These are phyloP conservation scores for Zygosaccharomyces rouxii DNA, from an alignment of 805 yeast species.

Conservation along the genomic window DNA sequence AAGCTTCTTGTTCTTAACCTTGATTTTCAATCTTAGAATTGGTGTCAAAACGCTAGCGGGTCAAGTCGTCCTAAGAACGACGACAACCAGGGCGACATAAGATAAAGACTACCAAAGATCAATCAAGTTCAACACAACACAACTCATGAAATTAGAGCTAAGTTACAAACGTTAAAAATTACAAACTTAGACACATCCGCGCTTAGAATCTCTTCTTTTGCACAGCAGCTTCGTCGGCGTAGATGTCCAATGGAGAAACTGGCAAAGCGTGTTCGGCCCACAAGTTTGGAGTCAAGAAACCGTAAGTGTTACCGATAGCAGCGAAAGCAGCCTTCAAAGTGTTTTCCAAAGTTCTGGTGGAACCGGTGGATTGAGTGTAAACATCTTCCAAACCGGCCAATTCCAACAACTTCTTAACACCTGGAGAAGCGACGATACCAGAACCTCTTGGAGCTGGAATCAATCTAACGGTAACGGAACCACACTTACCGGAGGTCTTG, in stretches of 20 bases:
- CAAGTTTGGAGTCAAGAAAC: conserved; percentile 99
- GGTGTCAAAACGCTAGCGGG: no score
- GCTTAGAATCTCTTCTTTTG: conserved; percentile 71
- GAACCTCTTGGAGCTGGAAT: conserved; percentile 99
- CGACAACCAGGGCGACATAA: no score
- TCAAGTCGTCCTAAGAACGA: no score
- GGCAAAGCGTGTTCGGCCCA: conserved; percentile 84
- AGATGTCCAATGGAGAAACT: conserved; percentile 92
- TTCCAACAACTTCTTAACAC: conserved; percentile 97
- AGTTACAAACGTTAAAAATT: conserved; percentile 3
- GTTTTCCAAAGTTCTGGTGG: conserved; percentile 99
- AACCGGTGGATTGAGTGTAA: conserved; percentile 97
- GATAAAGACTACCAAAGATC: background rate
- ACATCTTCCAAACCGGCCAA: conserved; percentile 99
- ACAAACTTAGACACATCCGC: conserved; percentile 9
- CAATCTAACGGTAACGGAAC: conserved; percentile 97
- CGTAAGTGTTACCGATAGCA: conserved; percentile 99
- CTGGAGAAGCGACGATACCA: conserved; percentile 99
- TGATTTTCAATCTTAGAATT: no score
- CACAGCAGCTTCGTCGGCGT: conserved; percentile 77
- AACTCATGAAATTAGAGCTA: background rate
- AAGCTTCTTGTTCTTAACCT: no score
- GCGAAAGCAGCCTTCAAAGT: conserved; percentile 99
- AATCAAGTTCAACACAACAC: background rate
- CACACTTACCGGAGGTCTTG: conserved; percentile 99